phyloP scores from a whole-genome alignment of 371 early-diverging fungal species.

The Mucor mucedo region DNA sequence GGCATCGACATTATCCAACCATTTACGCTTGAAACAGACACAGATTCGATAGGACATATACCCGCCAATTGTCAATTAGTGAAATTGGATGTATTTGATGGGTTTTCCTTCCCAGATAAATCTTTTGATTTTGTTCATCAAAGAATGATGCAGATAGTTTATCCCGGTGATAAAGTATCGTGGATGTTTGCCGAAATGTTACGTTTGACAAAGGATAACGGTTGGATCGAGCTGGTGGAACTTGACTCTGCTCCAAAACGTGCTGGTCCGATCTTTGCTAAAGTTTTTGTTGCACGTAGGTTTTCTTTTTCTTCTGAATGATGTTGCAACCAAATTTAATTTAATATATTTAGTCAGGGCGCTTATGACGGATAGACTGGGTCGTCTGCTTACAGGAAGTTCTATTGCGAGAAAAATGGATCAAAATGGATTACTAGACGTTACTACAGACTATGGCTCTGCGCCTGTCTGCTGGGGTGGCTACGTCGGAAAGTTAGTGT shows the following conservation, averaged over 20 bases:
- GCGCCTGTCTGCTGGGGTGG: constrained; percentile 53
- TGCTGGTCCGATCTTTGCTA: constrained; percentile 23
- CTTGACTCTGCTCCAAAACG: constrained; percentile 19
- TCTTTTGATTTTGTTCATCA: constrained; percentile 46
- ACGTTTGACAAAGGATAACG: constrained; percentile 41
- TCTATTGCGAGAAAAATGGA: constrained; percentile 19
- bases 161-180: constrained; percentile 28
- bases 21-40: constrained; percentile 9
- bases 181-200: constrained; percentile 29
- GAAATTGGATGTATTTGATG: constrained; percentile 24
- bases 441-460: constrained; percentile 41
- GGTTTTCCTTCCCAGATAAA: constrained; percentile 23
- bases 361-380: constrained; percentile 8
- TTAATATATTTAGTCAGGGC: neutral
- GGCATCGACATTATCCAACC: constrained; percentile 37
- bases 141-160: constrained; percentile 34
- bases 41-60: constrained; percentile 12
- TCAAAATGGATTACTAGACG: constrained; percentile 33
- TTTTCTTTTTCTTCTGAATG: neutral
- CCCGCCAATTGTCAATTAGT: constrained; percentile 33
- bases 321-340: neutral
- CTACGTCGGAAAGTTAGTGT: constrained; percentile 43
- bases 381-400: constrained; percentile 26
- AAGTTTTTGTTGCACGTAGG: constrained; percentile 13
- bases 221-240: constrained; percentile 46